Conservation (phyloP, 441 rosid genomes). For the Biscutella auriculata region DNA sequence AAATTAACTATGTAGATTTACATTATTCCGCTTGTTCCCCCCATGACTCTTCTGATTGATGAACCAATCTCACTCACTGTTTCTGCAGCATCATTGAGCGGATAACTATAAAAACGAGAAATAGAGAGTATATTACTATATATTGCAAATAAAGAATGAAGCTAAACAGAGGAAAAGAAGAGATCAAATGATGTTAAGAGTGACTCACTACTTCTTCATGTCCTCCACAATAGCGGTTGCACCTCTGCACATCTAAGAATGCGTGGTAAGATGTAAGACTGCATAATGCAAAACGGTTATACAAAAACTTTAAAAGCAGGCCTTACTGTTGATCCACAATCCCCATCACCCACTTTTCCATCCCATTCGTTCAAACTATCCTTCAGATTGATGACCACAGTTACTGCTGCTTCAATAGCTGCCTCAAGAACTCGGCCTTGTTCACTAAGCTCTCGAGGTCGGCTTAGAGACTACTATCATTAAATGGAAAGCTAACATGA, state of each 20-base stretch:
- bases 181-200: background rate
- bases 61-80: constrained; percentile 82
- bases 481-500: constrained; percentile 1
- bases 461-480: constrained; percentile 54
- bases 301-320: background rate
- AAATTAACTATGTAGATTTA: constrained; percentile 14
- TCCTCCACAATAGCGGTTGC: constrained; percentile 79
- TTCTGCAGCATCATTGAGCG: constrained; percentile 82
- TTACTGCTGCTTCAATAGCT: constrained; percentile 81
- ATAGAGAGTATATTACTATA: background rate
- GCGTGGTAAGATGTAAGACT: background rate
- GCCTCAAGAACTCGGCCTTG: constrained; percentile 64
- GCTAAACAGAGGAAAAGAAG: background rate
- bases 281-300: background rate
- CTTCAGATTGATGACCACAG: constrained; percentile 46
- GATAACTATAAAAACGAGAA: constrained; percentile 50
- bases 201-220: constrained; percentile 61
- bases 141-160: background rate
- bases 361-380: constrained; percentile 91
- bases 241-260: constrained; percentile 68
- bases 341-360: constrained; percentile 94
- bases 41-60: constrained; percentile 79
- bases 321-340: constrained; percentile 95
- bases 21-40: constrained; percentile 97
- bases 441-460: constrained; percentile 52